phyloP scores from a whole-genome alignment of 2,329 filamentous ascomycete species.

The Fusarium musae region DNA sequence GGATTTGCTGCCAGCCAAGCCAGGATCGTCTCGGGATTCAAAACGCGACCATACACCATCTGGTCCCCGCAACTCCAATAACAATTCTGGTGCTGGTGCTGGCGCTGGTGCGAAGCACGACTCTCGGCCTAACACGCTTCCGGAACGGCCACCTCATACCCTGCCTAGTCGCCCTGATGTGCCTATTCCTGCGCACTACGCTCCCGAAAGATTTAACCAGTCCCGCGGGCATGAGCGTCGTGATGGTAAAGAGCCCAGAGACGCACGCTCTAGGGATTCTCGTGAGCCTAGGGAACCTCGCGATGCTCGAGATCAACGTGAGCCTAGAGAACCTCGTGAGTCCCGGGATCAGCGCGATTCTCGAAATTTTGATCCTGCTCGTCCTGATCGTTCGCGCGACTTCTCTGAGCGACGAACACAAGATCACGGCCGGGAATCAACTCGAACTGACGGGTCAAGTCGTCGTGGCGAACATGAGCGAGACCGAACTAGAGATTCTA shows the following conservation, averaged over 20 bases:
- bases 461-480: constrained; percentile 57
- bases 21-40: constrained; percentile 44
- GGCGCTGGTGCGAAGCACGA: constrained; percentile 40
- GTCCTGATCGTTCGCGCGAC: constrained; percentile 57
- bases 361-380: constrained; percentile 54
- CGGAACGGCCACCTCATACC: constrained; percentile 51
- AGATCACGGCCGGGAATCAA: constrained; percentile 48
- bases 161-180: constrained; percentile 70
- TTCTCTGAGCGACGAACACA: constrained; percentile 55
- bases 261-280: constrained; percentile 49
- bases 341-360: constrained; percentile 50
- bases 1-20: constrained; percentile 51
- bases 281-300: constrained; percentile 44
- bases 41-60: constrained; percentile 42
- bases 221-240: constrained; percentile 54
- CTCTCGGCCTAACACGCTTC: constrained; percentile 50
- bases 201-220: constrained; percentile 58
- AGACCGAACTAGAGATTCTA: constrained; percentile 51
- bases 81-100: constrained; percentile 31
- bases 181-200: constrained; percentile 61
- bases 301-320: constrained; percentile 48
- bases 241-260: constrained; percentile 52
- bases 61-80: constrained; percentile 43
- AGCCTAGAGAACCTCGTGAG: constrained; percentile 54
- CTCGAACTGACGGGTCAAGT: constrained; percentile 48